Conservation (phyloP, 2,329 filamentous ascomycete genomes). For the Tolypocladium cylindrosporum region DNA sequence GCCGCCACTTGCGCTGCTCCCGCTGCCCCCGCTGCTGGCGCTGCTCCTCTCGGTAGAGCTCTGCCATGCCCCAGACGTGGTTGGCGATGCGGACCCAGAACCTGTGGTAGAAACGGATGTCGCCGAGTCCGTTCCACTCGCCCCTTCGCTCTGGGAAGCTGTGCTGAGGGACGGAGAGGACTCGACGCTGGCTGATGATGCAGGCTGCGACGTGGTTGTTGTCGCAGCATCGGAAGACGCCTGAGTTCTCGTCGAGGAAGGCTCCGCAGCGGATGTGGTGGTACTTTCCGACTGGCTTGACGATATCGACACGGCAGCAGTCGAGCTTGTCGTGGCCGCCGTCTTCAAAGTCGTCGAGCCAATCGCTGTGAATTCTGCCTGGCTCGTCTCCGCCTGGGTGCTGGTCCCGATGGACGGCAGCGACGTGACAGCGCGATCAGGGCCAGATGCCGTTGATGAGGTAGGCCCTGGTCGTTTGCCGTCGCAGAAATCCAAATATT, state of each 20-base stretch:
- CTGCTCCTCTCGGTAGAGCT: background rate
- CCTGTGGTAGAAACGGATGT: background rate
- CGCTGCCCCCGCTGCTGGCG: background rate
- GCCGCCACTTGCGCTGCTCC: too few species aligned
- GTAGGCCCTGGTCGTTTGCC: slow-evolving; percentile 11
- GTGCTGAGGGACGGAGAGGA: background rate
- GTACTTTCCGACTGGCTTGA: background rate
- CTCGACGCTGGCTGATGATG: background rate
- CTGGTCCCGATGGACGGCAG: slow-evolving; percentile 13
- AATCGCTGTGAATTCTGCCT: slow-evolving; percentile 10
- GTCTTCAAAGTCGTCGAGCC: background rate
- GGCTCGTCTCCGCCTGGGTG: slow-evolving; percentile 14
- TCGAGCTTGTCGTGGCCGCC: background rate
- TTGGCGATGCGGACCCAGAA: background rate
- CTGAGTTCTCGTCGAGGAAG: background rate
- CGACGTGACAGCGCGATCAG: slow-evolving; percentile 14
- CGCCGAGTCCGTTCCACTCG: background rate
- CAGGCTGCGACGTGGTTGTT: background rate
- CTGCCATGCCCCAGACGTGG: background rate
- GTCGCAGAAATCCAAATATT: slow-evolving; percentile 37
- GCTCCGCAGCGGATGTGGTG: background rate
- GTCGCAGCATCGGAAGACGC: background rate
- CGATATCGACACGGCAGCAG: background rate
- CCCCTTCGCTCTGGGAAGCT: background rate
- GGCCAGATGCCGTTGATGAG: slow-evolving; percentile 3